Conservation (phyloP, 2,329 filamentous ascomycete species). For the Xylaria sp. region DNA sequence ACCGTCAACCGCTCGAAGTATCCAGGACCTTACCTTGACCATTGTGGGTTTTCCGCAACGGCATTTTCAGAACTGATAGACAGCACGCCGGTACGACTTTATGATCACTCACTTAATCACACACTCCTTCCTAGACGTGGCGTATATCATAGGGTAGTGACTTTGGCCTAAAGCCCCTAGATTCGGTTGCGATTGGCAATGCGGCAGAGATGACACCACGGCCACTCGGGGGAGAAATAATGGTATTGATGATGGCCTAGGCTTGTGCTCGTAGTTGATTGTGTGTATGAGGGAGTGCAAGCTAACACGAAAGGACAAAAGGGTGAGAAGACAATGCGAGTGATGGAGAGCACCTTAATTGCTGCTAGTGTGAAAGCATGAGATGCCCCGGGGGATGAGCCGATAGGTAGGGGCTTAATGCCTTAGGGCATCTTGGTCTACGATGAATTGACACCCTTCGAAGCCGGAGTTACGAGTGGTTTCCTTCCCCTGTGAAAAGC, state of each 20-base stretch:
- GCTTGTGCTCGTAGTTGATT: neutral
- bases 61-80: neutral
- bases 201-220: too few relatives aligned
- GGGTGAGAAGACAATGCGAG: too few relatives aligned
- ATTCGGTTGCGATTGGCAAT: too few relatives aligned
- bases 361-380: slow-evolving; percentile 1
- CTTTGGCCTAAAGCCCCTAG: neutral
- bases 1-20: neutral
- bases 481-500: neutral
- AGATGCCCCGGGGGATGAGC: neutral
- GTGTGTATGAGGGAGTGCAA: neutral
- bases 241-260: neutral
- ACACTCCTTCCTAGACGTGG: neutral
- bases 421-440: slow-evolving; percentile 4
- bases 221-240: neutral
- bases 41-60: neutral
- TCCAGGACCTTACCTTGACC: slow-evolving; percentile 7
- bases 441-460: slow-evolving; percentile 8
- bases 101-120: neutral
- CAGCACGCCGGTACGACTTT: slow-evolving; percentile 1
- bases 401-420: slow-evolving; percentile 16
- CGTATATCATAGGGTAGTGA: neutral
- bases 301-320: neutral
- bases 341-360: neutral
- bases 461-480: neutral